Evolutionary conservation across 176 grass and related monocot species (phyloP).

Genomic region (Pontederia paniculata): DNA sequence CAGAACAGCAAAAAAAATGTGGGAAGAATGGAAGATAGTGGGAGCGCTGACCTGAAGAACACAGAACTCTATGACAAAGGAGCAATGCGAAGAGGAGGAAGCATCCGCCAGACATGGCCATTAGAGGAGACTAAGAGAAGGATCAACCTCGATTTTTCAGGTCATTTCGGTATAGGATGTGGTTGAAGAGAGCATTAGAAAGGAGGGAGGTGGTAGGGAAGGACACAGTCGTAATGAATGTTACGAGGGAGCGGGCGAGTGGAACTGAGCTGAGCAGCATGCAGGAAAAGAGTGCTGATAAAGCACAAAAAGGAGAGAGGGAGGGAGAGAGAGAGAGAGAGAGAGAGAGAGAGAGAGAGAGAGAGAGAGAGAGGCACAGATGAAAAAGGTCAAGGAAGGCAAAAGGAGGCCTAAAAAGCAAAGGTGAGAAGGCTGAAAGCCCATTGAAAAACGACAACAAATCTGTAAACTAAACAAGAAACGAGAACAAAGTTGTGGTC

Average conservation of each 20-base stretch:
- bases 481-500: too few species aligned
- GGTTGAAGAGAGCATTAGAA: neutral
- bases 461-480: too few species aligned
- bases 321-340: neutral
- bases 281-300: neutral
- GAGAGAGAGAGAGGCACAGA: neutral
- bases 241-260: neutral
- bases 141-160: neutral
- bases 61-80: conserved; percentile 16
- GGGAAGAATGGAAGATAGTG: neutral
- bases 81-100: conserved; percentile 27
- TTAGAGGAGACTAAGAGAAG: neutral
- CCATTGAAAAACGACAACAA: too few species aligned
- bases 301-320: conserved; percentile 1
- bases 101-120: conserved; percentile 25
- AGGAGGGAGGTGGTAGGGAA: neutral
- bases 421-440: too few species aligned
- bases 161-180: conserved; percentile 2
- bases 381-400: too few species aligned
- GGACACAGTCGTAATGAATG: neutral
- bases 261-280: neutral
- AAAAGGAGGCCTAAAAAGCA: too few species aligned
- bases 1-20: neutral
- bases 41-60: conserved; percentile 36
- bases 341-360: neutral